phyloP scores from a whole-genome alignment of 2,329 filamentous ascomycete species.

The Oidium heveae region DNA sequence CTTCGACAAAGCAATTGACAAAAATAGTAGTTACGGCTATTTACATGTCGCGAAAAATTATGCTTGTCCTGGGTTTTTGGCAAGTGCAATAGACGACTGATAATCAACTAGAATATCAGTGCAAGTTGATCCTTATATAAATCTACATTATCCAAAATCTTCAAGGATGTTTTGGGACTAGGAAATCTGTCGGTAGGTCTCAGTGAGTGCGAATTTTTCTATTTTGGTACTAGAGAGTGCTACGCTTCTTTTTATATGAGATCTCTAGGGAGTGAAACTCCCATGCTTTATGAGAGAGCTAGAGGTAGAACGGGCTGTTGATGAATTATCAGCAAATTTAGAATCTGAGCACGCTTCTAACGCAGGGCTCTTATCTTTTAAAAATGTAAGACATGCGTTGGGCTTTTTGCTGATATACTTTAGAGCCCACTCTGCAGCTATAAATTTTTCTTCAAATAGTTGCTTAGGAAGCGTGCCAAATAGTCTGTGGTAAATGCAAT shows the following conservation, averaged over 20 bases:
- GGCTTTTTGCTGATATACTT: neutral
- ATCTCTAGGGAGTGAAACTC: neutral
- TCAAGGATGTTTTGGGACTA: too few species aligned
- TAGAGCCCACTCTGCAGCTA: too few species aligned
- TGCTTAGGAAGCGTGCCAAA: neutral
- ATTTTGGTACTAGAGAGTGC: too few species aligned
- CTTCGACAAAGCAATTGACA: neutral
- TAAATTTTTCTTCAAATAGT: too few species aligned
- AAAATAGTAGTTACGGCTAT: neutral
- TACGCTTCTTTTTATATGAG: too few species aligned
- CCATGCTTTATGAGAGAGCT: neutral
- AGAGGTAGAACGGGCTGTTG: neutral
- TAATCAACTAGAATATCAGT: neutral
- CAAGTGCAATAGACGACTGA: neutral
- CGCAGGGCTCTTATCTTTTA: neutral
- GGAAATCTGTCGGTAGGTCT: too few species aligned
- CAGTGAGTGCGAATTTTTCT: too few species aligned
- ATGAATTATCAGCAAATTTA: neutral
- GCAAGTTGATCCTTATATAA: too few species aligned
- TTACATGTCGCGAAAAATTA: neutral
- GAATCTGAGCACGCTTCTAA: neutral
- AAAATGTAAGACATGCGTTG: neutral
- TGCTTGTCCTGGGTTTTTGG: neutral
- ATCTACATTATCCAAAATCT: too few species aligned
- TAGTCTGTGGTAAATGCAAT: neutral